A percentile compares a stretch with the other conserved stretches of the same genome.
Evolutionary conservation across 2,329 filamentous ascomycete genomes (phyloP).

Genomic region (Phyllosticta citrichinensis): DNA sequence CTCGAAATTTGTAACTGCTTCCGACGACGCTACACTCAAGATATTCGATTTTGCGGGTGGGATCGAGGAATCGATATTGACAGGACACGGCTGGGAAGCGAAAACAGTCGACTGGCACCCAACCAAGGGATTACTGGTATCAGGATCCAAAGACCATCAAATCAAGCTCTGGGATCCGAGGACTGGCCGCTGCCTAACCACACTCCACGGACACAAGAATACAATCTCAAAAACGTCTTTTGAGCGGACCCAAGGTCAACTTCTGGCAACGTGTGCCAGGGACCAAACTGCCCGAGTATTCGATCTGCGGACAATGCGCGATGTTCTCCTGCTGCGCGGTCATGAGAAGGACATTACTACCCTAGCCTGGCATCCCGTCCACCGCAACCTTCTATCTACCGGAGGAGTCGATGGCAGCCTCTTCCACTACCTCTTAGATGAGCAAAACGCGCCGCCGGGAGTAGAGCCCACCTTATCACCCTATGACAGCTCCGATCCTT

Average conservation of each 20-base stretch:
- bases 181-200: constrained; percentile 79
- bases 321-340: constrained; percentile 84
- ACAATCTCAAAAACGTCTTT: constrained; percentile 90
- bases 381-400: constrained; percentile 79
- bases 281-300: constrained; percentile 91
- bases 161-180: constrained; percentile 99
- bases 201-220: constrained; percentile 93
- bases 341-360: constrained; percentile 96
- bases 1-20: constrained; percentile 90
- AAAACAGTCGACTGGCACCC: constrained; percentile 98
- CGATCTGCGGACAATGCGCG: constrained; percentile 95
- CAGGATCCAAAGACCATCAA: constrained; percentile 92
- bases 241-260: constrained; percentile 71
- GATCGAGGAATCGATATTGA: constrained; percentile 69
- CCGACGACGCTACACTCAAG: constrained; percentile 85
- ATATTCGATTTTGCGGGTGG: constrained; percentile 93
- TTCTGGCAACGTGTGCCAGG: constrained; percentile 83
- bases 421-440: constrained; percentile 90
- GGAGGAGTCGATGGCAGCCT: constrained; percentile 84
- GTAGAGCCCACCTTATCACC: constrained; percentile 64
- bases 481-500: constrained; percentile 73
- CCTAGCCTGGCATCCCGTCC: constrained; percentile 86
- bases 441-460: constrained; percentile 75
- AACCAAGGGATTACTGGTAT: constrained; percentile 84
- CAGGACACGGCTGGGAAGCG: constrained; percentile 95